Evolutionary conservation across 331 rosid species (phyloP).

Genomic region (Rhamnella rubrinervis): DNA sequence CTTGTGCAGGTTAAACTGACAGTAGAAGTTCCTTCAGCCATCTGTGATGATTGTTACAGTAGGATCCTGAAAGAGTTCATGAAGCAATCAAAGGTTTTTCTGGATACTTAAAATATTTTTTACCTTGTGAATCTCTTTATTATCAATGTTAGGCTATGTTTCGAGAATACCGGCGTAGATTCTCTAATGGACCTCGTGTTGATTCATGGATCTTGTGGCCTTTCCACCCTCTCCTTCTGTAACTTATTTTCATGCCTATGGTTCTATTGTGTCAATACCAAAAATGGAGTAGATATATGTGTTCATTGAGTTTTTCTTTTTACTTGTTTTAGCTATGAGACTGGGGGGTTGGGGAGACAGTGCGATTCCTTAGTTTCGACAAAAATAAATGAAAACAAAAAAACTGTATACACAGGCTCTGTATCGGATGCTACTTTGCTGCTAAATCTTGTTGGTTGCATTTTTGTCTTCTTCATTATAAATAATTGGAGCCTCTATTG

Average conservation of each 20-base stretch:
- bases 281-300: too few species aligned
- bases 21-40: constrained; percentile 73
- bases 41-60: constrained; percentile 80
- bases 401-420: too few species aligned
- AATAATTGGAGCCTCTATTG: not conserved
- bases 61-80: constrained; percentile 64
- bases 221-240: not conserved
- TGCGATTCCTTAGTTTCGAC: too few species aligned
- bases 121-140: not conserved
- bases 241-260: too few species aligned
- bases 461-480: not conserved
- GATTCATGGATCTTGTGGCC: not conserved
- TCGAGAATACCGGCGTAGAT: not conserved
- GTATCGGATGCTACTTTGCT: too few species aligned
- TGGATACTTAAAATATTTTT: not conserved
- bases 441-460: too few species aligned
- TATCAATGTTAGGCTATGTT: not conserved
- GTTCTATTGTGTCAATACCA: too few species aligned
- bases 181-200: too few species aligned
- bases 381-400: too few species aligned
- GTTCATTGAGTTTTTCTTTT: too few species aligned
- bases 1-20: constrained; percentile 73
- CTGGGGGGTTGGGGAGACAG: too few species aligned
- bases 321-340: too few species aligned
- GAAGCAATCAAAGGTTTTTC: constrained; percentile 73